Evolutionary conservation across 139 green algal species (phyloP), one percentile per base, ranked within the genome.

Genomic region (Chlamydomonas urium): DNA sequence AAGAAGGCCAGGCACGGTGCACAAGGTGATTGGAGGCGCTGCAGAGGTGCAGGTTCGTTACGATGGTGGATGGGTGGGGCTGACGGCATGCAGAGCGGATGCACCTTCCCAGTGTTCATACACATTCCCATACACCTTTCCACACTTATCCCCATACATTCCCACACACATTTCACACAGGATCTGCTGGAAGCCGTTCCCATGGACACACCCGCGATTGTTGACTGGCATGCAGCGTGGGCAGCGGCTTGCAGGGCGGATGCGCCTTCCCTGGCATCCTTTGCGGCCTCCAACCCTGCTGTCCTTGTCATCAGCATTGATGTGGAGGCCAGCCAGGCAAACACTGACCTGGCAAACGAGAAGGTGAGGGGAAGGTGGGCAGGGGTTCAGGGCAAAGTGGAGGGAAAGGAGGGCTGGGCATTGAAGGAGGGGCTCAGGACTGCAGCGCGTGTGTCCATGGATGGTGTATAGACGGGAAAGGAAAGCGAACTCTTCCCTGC

Each of bases 161-260:
- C 14, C 42, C 42, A 24, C 42, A 8, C 8, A 8, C 8, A 24
- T 14, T 50, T 8, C 42, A 8, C 42, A 50, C 42, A 50, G 66
- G 31, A 70, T 5, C 31, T 80, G 24, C 58, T 90, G 33, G 78
- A 88, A 17, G 36, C 38, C 26, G 34, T 79, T 10, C 32, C 65
- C 19, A 28, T 34, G 5, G 37, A n/a, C 24, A 53, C 37, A 5
- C 4, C 75, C 21, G 62, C 65, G 32, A 69, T 89, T 19, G 63
- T 93, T 6, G 38, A 83, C 28, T 93, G 77, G 77, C 73, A 85
- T 38, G 88, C 87, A 0, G 58, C 74, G 1, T 93, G 88, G 88
- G 74, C 73, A 19, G 57, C 62, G 2, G 63, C 76, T n/a, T 80
- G 80, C 67, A 17, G 57, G 0, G 65, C 59, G 19, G 75, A 69